Percentiles rank a stretch among this genome's conserved stretches.
These are phyloP conservation scores for Nigrograna mackinnonii DNA, from an alignment of 2,329 filamentous ascomycete species.

Conservation along the genomic window DNA sequence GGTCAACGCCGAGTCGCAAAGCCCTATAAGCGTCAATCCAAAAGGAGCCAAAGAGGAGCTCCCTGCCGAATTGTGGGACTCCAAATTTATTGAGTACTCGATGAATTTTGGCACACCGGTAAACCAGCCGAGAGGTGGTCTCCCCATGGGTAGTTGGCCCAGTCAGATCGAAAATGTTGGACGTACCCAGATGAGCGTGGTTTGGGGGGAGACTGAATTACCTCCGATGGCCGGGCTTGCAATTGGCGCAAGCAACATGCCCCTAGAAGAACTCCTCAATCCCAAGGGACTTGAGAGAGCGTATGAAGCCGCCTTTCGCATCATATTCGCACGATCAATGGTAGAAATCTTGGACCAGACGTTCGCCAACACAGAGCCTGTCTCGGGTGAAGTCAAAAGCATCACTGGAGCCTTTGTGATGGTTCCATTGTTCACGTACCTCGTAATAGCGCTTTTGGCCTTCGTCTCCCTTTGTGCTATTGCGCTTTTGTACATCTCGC, in stretches of 20 bases:
- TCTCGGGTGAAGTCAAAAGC: neutral
- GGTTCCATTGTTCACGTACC: constrained; percentile 38
- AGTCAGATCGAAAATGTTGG: neutral
- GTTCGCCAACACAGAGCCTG: constrained; percentile 4
- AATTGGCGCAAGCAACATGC: constrained; percentile 25
- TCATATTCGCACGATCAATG: constrained; percentile 41
- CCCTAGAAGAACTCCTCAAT: constrained; percentile 30
- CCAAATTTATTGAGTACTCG: neutral
- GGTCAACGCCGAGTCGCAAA: constrained; percentile 18
- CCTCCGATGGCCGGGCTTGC: constrained; percentile 40
- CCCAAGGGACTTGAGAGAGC: constrained; percentile 25
- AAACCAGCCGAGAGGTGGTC: neutral
- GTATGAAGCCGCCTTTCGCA: constrained; percentile 41
- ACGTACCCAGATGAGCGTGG: neutral
- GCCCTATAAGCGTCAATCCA: neutral
- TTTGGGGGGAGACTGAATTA: neutral
- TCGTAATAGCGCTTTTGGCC: constrained; percentile 40
- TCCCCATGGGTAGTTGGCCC: neutral
- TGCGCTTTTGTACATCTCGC: constrained; percentile 24
- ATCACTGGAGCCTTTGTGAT: neutral
- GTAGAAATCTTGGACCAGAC: constrained; percentile 16
- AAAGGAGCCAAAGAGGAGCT: neutral
- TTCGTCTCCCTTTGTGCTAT: constrained; percentile 22
- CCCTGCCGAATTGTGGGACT: neutral
- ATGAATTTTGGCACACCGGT: neutral